Conservation (phyloP, 306 rosid genomes). For the Fragaria nilgerrensis region DNA sequence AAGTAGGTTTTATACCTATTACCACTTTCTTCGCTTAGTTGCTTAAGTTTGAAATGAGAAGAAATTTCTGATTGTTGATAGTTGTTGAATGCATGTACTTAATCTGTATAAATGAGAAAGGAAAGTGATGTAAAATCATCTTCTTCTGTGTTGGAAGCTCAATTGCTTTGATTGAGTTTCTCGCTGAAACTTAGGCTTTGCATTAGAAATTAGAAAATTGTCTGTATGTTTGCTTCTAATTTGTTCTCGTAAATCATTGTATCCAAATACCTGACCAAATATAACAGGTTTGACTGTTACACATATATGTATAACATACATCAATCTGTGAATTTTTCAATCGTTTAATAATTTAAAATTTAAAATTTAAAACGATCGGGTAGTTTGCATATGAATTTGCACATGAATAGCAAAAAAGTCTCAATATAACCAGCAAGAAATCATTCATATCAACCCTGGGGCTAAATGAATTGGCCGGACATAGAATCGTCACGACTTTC, state of each 20-base stretch:
- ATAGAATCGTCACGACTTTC: too few species aligned
- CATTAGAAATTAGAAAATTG: conserved; percentile 11
- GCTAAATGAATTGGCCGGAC: too few species aligned
- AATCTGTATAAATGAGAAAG: conserved; percentile 46
- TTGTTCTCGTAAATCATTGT: background rate
- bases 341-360: too few species aligned
- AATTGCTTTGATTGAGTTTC: conserved; percentile 29
- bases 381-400: too few species aligned
- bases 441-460: background rate
- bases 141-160: conserved; percentile 23
- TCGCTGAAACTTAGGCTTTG: conserved; percentile 25
- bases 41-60: conserved; percentile 29
- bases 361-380: too few species aligned
- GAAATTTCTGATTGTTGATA: conserved; percentile 36
- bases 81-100: conserved; percentile 50
- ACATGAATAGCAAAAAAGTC: too few species aligned
- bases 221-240: background rate
- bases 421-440: background rate
- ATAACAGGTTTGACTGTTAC: too few species aligned
- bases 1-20: conserved; percentile 28
- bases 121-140: conserved; percentile 43
- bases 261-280: background rate
- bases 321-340: accelerated
- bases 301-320: too few species aligned
- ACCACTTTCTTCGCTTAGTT: conserved; percentile 23